These are phyloP conservation scores for Artemisia argyi DNA, from an alignment of 129 eudicot genomes.

Conservation along the genomic window DNA sequence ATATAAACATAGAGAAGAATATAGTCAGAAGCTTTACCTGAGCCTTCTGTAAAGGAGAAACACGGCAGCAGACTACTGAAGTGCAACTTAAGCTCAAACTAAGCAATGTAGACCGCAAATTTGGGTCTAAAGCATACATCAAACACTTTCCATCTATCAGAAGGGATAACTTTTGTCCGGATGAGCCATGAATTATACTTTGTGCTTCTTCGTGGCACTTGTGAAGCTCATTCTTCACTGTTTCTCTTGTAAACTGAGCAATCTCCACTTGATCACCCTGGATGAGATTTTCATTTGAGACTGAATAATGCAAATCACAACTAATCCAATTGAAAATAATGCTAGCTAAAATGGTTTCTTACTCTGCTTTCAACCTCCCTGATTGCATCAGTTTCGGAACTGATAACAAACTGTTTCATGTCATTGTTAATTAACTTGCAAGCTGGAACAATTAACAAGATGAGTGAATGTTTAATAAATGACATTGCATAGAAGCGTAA, in stretches of 20 bases:
- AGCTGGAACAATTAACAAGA: slow-evolving; percentile 49
- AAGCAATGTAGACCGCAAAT: slow-evolving; percentile 70
- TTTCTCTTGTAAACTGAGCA: slow-evolving; percentile 76
- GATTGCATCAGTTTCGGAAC: slow-evolving; percentile 93
- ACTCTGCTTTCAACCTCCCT: slow-evolving; percentile 91
- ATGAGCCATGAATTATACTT: slow-evolving; percentile 39
- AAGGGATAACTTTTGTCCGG: slow-evolving; percentile 78
- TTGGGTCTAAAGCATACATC: slow-evolving; percentile 96
- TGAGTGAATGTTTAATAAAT: slow-evolving; percentile 13
- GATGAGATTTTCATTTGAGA: slow-evolving; percentile 13
- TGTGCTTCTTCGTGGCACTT: slow-evolving; percentile 84
- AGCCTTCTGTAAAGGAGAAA: slow-evolving; percentile 96
- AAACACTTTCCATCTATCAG: slow-evolving; percentile 94
- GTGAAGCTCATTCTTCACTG: slow-evolving; percentile 68
- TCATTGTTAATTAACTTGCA: slow-evolving; percentile 86
- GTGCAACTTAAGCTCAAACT: slow-evolving; percentile 89
- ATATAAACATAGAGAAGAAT: neutral
- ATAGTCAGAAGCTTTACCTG: slow-evolving; percentile 47
- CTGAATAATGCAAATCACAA: slow-evolving; percentile 19
- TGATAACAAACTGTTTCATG: slow-evolving; percentile 96
- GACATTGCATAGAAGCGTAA: slow-evolving; percentile 7
- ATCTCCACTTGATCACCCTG: slow-evolving; percentile 98
- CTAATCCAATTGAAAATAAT: slow-evolving; percentile 9
- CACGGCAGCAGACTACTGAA: slow-evolving; percentile 96
- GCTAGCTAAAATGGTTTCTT: slow-evolving; percentile 24